phyloP scores from a whole-genome alignment of 2,329 filamentous ascomycete species.

The Didymosphaeria variabile region DNA sequence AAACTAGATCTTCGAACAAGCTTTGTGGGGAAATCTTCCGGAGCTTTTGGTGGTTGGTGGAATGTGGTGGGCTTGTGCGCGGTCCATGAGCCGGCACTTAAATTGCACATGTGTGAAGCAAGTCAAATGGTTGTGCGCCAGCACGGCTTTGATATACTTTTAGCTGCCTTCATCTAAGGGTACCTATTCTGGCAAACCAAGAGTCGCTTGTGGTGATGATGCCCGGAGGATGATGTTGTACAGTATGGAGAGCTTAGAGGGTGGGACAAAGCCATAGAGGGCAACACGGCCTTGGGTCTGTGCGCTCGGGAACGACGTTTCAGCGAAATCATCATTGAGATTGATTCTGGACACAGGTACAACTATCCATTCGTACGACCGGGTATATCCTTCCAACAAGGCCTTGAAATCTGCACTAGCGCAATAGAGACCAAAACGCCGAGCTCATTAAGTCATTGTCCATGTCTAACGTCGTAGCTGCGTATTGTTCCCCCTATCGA shows the following conservation, averaged over 20 bases:
- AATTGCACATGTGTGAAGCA: slow-evolving; percentile 14
- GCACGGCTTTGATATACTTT: neutral
- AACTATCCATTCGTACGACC: neutral
- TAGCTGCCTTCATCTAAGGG: neutral
- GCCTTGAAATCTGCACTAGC: neutral
- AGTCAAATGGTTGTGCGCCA: neutral
- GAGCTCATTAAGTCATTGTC: neutral
- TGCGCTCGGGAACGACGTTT: neutral
- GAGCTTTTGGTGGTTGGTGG: slow-evolving; percentile 15
- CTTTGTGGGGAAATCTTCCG: neutral
- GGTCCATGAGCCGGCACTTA: neutral
- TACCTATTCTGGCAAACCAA: neutral
- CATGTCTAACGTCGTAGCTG: neutral
- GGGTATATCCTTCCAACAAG: slow-evolving; percentile 2
- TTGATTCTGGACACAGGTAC: neutral
- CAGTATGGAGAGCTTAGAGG: neutral
- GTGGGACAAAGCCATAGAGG: neutral
- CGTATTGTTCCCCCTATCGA: neutral
- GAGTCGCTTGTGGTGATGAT: neutral
- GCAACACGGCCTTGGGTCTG: neutral
- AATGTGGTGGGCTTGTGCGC: slow-evolving; percentile 8
- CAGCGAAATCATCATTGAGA: neutral
- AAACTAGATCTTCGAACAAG: slow-evolving; percentile 3
- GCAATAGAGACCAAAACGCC: neutral
- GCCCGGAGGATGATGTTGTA: neutral